Percentiles rank a stretch among this genome's conserved stretches.
These are phyloP conservation scores for Lotus japonicus DNA, from an alignment of 306 rosid genomes.

Conservation along the genomic window DNA sequence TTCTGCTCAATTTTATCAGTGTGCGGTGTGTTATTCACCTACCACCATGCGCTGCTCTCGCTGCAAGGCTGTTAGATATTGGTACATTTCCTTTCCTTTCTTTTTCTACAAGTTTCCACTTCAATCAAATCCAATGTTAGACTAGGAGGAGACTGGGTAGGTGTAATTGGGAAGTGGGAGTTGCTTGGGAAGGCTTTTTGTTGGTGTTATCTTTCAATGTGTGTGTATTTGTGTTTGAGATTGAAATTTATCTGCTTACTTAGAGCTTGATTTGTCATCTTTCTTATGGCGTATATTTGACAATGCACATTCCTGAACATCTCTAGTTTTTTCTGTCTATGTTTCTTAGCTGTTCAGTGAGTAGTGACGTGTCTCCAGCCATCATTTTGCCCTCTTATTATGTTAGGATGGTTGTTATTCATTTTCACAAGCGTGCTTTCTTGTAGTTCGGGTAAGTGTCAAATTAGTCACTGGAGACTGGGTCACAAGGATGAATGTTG, in stretches of 20 bases:
- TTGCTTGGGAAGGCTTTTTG: not conserved
- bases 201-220: no score
- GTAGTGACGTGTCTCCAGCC: conserved; percentile 6
- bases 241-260: not conserved
- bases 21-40: conserved; percentile 43
- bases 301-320: conserved; percentile 9
- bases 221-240: not conserved
- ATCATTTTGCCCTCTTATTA: not conserved
- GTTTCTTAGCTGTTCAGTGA: conserved; percentile 2
- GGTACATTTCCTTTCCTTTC: conserved; percentile 30
- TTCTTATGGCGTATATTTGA: not conserved
- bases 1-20: conserved; percentile 22
- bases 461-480: conserved; percentile 76
- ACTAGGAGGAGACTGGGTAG: not conserved
- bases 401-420: not conserved
- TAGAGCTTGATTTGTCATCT: not conserved
- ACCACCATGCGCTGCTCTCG: conserved; percentile 59
- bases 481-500: conserved; percentile 80
- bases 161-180: no score
- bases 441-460: conserved; percentile 85
- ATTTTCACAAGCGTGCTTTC: conserved; percentile 25
- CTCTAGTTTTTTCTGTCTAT: not conserved
- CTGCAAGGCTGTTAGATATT: conserved; percentile 62
- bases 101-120: not conserved
- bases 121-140: not conserved